Percentiles rank a stretch among this genome's conserved stretches.
phyloP scores from a whole-genome alignment of 2,329 filamentous ascomycete species.

The Akanthomyces uredinophilus region DNA sequence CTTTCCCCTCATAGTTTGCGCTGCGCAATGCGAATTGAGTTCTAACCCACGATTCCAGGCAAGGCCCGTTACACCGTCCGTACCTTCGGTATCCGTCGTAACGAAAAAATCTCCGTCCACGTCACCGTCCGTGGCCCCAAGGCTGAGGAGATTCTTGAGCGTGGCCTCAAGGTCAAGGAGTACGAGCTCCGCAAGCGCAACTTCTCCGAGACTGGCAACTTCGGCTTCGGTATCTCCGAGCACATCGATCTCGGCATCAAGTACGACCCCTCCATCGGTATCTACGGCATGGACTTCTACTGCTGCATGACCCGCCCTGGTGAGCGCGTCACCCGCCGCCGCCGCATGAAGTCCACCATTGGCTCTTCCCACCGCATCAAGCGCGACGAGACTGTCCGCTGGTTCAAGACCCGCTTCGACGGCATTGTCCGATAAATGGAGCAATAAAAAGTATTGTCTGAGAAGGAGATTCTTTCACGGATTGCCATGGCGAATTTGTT shows the following conservation, averaged over 20 bases:
- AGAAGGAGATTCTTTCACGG: slow-evolving; percentile 27
- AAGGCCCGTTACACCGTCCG: slow-evolving; percentile 99
- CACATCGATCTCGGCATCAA: slow-evolving; percentile 99
- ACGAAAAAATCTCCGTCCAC: slow-evolving; percentile 99
- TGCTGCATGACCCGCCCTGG: slow-evolving; percentile 99
- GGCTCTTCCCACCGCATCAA: slow-evolving; percentile 89
- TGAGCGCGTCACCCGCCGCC: slow-evolving; percentile 94
- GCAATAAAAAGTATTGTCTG: slow-evolving; percentile 19
- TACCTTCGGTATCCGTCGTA: slow-evolving; percentile 99
- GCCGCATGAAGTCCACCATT: slow-evolving; percentile 81
- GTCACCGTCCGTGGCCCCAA: slow-evolving; percentile 98
- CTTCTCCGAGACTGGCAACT: slow-evolving; percentile 99
- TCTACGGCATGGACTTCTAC: slow-evolving; percentile 99
- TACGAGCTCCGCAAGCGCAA: slow-evolving; percentile 99
- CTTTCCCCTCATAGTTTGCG: slow-evolving; percentile 19
- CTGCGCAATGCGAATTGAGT: slow-evolving; percentile 6
- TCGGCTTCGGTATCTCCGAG: slow-evolving; percentile 99
- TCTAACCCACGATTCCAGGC: slow-evolving; percentile 48
- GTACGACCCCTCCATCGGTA: slow-evolving; percentile 97
- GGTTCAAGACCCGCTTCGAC: slow-evolving; percentile 89
- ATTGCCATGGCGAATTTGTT: slow-evolving; percentile 37
- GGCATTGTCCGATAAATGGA: slow-evolving; percentile 91
- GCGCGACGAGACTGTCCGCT: slow-evolving; percentile 93
- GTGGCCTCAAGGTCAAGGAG: slow-evolving; percentile 99
- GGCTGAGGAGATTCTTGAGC: slow-evolving; percentile 99